Evolutionary conservation across 306 rosid genomes (phyloP), one percentile per base, ranked within the genome.

Genomic region (Cicer judaicum): DNA sequence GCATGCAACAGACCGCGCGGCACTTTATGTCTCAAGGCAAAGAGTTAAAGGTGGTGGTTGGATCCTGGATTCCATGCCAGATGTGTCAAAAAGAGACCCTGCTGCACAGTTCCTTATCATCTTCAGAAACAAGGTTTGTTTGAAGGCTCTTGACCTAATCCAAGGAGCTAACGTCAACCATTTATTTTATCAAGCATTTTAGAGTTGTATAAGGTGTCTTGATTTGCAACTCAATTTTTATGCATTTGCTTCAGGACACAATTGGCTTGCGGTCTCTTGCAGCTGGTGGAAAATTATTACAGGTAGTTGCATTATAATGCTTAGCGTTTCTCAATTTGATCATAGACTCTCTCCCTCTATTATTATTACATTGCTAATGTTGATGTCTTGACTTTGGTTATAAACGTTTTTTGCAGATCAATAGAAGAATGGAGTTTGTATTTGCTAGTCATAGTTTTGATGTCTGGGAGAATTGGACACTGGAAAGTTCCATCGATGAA

Each of bases 361-460:
- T 50, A 21, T 67, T 59, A 47, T 77, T 54, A 64, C 78, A 72
- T 38, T 66, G 42, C 48, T 70, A 72, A 56, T 49, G 24, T 73
- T 67, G 2, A 47, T 71, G 73, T 52, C 57, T 59, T 65, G 64
- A 48, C 16, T 73, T 49, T 66, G 75, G 47, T 66, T 68, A 34
- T 80, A 15, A 73, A 68, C 40, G n/a, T 29, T 52, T 63, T 74
- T 77, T 80, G 79, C 92, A 94, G 99, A 92, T 94, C 74, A 94
- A 94, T 78, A 88, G 98, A 81, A 90, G 87, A 87, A 92, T 78
- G 91, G 99, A 94, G 79, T 90, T 90, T 60, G 96, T 94, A 71
- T 94, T 94, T 73, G 97, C 99, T 36, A 94, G 99, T 87, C 98
- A 94, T 85, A 92, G 96, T 82, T 94, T 94, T 88, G 99, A 92